These are phyloP conservation scores for Gossypium schwendimanii DNA, from an alignment of 441 rosid species.

Conservation along the genomic window DNA sequence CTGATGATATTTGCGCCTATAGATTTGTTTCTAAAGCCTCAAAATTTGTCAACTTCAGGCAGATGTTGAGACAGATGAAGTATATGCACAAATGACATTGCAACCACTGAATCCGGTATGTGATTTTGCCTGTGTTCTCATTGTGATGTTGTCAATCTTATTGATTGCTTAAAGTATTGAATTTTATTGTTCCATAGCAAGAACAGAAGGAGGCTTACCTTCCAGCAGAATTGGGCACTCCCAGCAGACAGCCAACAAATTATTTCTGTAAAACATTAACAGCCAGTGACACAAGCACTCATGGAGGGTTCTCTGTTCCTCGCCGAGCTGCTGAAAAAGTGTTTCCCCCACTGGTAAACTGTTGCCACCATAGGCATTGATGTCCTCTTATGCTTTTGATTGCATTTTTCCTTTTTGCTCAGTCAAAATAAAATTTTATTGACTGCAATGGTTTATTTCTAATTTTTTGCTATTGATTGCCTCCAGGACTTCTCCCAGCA, in stretches of 20 bases:
- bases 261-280: slow-evolving; percentile 95
- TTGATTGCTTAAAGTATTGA: not conserved
- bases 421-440: no score
- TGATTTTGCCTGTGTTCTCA: slow-evolving; percentile 1
- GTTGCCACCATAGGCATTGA: not conserved
- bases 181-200: slow-evolving; percentile 41
- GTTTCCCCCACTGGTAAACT: slow-evolving; percentile 81
- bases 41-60: slow-evolving; percentile 52
- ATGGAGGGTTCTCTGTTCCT: slow-evolving; percentile 99
- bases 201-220: slow-evolving; percentile 88
- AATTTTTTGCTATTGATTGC: slow-evolving; percentile 10
- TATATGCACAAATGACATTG: slow-evolving; percentile 95
- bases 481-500: slow-evolving; percentile 81
- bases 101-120: slow-evolving; percentile 80
- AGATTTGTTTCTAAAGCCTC: slow-evolving; percentile 10
- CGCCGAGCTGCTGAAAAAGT: slow-evolving; percentile 99
- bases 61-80: slow-evolving; percentile 95
- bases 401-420: no score
- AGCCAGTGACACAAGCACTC: slow-evolving; percentile 98
- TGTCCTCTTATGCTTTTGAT: not conserved
- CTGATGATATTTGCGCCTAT: not conserved
- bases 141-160: not conserved
- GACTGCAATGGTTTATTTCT: slow-evolving; percentile 9
- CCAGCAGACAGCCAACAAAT: slow-evolving; percentile 89
- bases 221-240: slow-evolving; percentile 76